These are phyloP conservation scores for Aspergillus sp. DNA, from an alignment of 2,329 filamentous ascomycete genomes.

Conservation along the genomic window DNA sequence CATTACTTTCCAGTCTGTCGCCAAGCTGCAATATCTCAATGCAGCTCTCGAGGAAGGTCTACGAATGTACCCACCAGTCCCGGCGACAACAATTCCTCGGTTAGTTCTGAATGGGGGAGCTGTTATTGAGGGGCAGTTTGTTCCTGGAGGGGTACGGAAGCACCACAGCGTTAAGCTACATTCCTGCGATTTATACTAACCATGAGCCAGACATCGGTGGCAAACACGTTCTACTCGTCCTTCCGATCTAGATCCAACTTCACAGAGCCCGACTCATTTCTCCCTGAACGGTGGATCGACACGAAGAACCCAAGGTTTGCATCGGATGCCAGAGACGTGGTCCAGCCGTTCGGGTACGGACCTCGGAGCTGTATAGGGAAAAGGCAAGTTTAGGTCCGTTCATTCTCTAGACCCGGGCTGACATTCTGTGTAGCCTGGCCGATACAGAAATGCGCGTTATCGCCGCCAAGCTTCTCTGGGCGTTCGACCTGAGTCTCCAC, in stretches of 20 bases:
- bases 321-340: constrained; percentile 2
- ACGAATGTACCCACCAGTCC: constrained; percentile 35
- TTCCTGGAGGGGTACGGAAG: constrained; percentile 21
- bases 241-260: constrained; percentile 7
- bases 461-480: constrained; percentile 4
- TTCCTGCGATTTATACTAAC: background rate
- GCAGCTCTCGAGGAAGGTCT: constrained; percentile 35
- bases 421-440: constrained; percentile 2
- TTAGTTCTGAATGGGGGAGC: constrained; percentile 27
- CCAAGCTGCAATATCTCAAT: constrained; percentile 26
- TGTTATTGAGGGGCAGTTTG: constrained; percentile 24
- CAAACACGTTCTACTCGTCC: constrained; percentile 1
- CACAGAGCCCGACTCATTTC: constrained; percentile 4
- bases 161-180: background rate
- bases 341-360: constrained; percentile 7
- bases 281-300: constrained; percentile 7
- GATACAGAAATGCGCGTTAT: constrained; percentile 8
- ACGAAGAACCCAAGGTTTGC: background rate
- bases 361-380: constrained; percentile 6
- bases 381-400: constrained; percentile 3
- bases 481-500: constrained; percentile 1
- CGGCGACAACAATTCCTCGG: constrained; percentile 25
- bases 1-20: constrained; percentile 23
- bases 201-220: background rate
- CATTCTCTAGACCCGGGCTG: background rate